Base-by-base conservation (phyloP, 495 filamentous ascomycete genomes). In the Penicillium coprophilum region DNA sequence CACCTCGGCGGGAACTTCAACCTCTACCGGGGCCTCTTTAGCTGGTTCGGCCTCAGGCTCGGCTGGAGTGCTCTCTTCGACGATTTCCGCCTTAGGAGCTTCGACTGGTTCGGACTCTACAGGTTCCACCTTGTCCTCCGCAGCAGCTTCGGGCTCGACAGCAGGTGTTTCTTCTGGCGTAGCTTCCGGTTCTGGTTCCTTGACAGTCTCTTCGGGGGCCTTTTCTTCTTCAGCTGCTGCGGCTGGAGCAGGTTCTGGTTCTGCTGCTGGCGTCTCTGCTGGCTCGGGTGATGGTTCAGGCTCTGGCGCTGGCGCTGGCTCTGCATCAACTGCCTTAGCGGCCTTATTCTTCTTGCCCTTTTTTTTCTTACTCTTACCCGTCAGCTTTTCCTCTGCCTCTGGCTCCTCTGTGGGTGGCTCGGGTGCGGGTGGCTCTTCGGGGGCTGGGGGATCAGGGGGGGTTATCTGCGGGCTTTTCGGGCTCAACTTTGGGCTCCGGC, bases 121-220 rank as follows among this genome's bases (percentile, higher is more conserved):
- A 30, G 44, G 15, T 44, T 44, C 41, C 10, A 24, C 21, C 12
- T 44, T 44, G 5, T 24, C 41, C 41, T 44, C 41, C 20, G 12
- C 21, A 17, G 31, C 12, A 13, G 44, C 53, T 38, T 52, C 34
- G 38, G 64, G 46, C 32, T 65, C 63, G 43, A 65, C 58, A 12
- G 41, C 54, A 40, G 47, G 27, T 15, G 46, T 15, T 49, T 36
- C 46, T 20, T 49, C 17, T 49, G 46, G 46, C 39, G 50, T 44
- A 38, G 52, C 28, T 45, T 54, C 45, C 7, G 53, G 12, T 1
- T 50, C 24, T 11, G 46, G 27, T 27, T 51, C 41, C 45, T 58
- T 51, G 12, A 31, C 24, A 24, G 48, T 23, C 32, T 50, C 46
- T 48, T 55, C 49, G 2, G 48, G 34, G 3, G 28, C 15, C 48